Base-by-base conservation (phyloP, 202 grass and related monocot species). In the Alloteropsis angusta region DNA sequence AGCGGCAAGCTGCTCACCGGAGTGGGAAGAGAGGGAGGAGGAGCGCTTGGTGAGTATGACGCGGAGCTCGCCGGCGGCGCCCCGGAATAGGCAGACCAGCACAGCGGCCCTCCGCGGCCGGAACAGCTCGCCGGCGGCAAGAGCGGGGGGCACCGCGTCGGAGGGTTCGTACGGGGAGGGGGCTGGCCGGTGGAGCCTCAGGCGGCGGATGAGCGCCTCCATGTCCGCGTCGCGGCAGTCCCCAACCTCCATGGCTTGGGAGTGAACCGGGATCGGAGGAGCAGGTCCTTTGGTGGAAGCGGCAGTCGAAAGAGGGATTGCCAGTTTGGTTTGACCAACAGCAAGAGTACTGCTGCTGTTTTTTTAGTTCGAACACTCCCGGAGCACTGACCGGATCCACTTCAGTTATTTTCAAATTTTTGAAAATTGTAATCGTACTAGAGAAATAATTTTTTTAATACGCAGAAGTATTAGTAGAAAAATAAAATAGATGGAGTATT, bases 41-140 rank as follows among this genome's bases (percentile, higher is more conserved):
- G 94, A 89, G n/a, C 94, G 89, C 65, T 92, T 92, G 47, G 94
- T 97, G 80, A 97, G 91, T 69, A 97, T 60, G 25, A 93, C 94
- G 19, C 94, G 88, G 38, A 97, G 87, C 74, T 94, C 89, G 22
- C 94, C 87, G 19, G 5, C 41, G 1, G 71, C 61, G 32, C 84
- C 85, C 22, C 85, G 76, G 78, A 94, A 97, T 45, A 97, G 89
- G 83, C 94, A 97, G 72, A 94, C 81, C 13, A 97, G 76, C 65
- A 97, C 91, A 37, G 91, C 85, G 15, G 94, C 94, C 45, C 91
- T 90, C 73, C 83, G 88, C 9, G 83, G 83, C 63, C 38, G 76
- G 65, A 91, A 91, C 34, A 82, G 28, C 67, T 80, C 76, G 18
- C 39, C 46, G 48, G 71, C 38, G 37, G 43, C 30, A 10, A 43